Conservation (phyloP, 2,329 filamentous ascomycete genomes). For the Microdochium trichocladiopsis region DNA sequence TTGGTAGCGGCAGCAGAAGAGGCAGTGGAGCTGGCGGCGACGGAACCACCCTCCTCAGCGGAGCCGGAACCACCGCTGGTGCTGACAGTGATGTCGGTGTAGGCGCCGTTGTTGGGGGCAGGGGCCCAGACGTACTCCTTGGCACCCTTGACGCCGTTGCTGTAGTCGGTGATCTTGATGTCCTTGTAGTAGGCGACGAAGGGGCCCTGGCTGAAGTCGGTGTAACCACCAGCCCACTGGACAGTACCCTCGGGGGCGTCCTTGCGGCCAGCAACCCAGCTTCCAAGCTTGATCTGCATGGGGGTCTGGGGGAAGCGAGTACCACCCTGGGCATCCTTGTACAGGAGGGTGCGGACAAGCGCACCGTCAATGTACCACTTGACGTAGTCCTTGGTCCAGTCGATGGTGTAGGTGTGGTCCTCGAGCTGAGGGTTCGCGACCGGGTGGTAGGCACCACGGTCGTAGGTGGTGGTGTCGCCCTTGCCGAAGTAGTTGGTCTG, state of each 20-base stretch:
- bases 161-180: slow-evolving; percentile 46
- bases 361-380: slow-evolving; percentile 59
- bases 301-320: slow-evolving; percentile 65
- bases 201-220: slow-evolving; percentile 44
- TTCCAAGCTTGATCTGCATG: slow-evolving; percentile 63
- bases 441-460: slow-evolving; percentile 59
- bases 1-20: slow-evolving; percentile 6
- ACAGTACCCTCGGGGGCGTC: slow-evolving; percentile 64
- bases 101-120: slow-evolving; percentile 38
- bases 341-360: slow-evolving; percentile 53
- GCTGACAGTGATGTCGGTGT: slow-evolving; percentile 41
- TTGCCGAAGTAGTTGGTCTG: slow-evolving; percentile 84
- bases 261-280: slow-evolving; percentile 55
- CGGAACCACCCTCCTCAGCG: too few relatives aligned
- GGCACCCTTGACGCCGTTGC: slow-evolving; percentile 38
- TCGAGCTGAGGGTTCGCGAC: slow-evolving; percentile 44
- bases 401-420: slow-evolving; percentile 59
- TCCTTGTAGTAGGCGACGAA: slow-evolving; percentile 51
- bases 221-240: slow-evolving; percentile 56
- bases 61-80: slow-evolving; percentile 10
- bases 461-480: slow-evolving; percentile 60
- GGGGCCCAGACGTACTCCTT: slow-evolving; percentile 42
- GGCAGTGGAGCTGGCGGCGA: too few relatives aligned
- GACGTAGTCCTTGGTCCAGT: slow-evolving; percentile 59
- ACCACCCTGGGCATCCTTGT: slow-evolving; percentile 49